Conservation (phyloP, 1,139 yeast species). For the Nematodospora anomalae region DNA sequence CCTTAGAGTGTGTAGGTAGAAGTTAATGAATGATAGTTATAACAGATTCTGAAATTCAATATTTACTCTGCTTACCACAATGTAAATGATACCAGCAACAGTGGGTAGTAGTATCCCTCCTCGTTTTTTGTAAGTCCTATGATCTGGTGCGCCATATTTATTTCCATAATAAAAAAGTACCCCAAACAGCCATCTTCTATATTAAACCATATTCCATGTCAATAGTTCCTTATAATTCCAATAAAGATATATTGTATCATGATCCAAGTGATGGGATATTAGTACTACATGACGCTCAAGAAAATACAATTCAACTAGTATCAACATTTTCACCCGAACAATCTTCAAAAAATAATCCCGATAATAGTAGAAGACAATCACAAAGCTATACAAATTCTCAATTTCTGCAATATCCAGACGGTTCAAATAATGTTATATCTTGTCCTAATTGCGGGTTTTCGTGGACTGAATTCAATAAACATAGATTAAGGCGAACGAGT, state of each 20-base stretch:
- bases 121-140: too few relatives aligned
- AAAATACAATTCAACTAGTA: slow-evolving; percentile 40
- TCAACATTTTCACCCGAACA: slow-evolving; percentile 11
- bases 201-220: too few relatives aligned
- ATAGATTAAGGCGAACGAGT: slow-evolving; percentile 4
- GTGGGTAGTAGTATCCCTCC: too few relatives aligned
- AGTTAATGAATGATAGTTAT: too few relatives aligned
- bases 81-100: too few relatives aligned
- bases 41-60: too few relatives aligned
- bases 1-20: background rate
- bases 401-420: slow-evolving; percentile 3
- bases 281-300: slow-evolving; percentile 44
- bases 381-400: slow-evolving; percentile 6
- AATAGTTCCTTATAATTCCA: slow-evolving; percentile 38
- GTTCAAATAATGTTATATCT: slow-evolving; percentile 4
- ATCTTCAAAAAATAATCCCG: background rate
- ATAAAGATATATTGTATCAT: slow-evolving; percentile 36
- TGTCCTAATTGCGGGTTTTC: slow-evolving; percentile 49
- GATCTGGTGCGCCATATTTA: too few relatives aligned
- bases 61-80: too few relatives aligned
- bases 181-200: too few relatives aligned
- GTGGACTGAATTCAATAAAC: slow-evolving; percentile 21
- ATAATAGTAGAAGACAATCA: slow-evolving; percentile 2
- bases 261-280: slow-evolving; percentile 43
- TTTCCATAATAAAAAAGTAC: background rate